These are phyloP conservation scores for Aspergillus felis DNA, from an alignment of 2,329 filamentous ascomycete species.

Conservation along the genomic window DNA sequence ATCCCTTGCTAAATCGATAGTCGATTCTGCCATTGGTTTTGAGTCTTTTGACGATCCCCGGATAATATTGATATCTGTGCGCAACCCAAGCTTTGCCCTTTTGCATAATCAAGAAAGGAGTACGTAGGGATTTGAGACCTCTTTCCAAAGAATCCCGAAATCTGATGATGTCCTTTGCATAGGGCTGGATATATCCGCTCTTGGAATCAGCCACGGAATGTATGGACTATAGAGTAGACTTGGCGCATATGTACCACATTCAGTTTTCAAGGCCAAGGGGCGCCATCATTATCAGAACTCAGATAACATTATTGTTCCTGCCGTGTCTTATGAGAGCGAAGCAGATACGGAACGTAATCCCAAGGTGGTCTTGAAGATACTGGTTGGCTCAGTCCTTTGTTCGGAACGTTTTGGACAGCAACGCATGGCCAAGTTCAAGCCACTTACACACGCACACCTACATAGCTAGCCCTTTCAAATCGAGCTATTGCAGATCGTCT, in stretches of 20 bases:
- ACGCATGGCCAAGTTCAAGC: background rate
- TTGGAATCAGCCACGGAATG: background rate
- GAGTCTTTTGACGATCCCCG: background rate
- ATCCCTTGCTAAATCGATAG: background rate
- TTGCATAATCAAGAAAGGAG: constrained; percentile 7
- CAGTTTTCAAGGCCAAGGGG: background rate
- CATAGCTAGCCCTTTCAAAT: background rate
- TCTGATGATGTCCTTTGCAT: background rate
- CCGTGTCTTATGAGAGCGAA: background rate
- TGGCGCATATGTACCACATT: background rate
- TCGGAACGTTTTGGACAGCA: background rate
- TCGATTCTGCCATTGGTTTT: background rate
- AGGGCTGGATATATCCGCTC: background rate
- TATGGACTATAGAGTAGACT: background rate
- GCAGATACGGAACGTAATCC: background rate
- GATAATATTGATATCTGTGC: constrained; percentile 16
- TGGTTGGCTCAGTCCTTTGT: background rate
- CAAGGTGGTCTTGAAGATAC: background rate
- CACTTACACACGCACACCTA: background rate
- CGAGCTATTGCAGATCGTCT: background rate
- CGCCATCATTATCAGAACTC: background rate
- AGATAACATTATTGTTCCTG: background rate
- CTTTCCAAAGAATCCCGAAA: background rate
- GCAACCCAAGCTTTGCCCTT: constrained; percentile 9
- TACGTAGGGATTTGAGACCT: background rate